phyloP scores from a whole-genome alignment of 352 stramenopile genomes.

The Phytophthora pini region DNA sequence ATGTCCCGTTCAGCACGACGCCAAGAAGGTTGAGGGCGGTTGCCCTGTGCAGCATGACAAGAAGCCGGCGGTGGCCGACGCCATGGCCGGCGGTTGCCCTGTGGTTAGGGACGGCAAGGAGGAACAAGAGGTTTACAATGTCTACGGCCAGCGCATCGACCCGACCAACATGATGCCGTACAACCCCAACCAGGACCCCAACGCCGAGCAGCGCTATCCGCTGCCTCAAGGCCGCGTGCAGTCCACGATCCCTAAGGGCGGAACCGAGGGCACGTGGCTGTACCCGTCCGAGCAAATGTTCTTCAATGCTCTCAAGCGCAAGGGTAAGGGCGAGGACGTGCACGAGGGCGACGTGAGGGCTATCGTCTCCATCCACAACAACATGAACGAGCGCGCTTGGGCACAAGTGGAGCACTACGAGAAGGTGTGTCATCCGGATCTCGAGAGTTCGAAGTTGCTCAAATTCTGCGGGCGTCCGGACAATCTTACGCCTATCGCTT shows the following conservation, averaged over 20 bases:
- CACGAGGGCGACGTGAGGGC: slow-evolving; percentile 93
- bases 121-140: slow-evolving; percentile 93
- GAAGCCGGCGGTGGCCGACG: slow-evolving; percentile 27
- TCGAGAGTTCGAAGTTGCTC: slow-evolving; percentile 90
- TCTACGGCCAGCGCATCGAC: slow-evolving; percentile 97
- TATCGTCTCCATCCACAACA: slow-evolving; percentile 99
- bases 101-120: slow-evolving; percentile 50
- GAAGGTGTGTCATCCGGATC: slow-evolving; percentile 81
- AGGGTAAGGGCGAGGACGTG: slow-evolving; percentile 97
- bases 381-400: slow-evolving; percentile 99
- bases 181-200: slow-evolving; percentile 95
- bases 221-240: slow-evolving; percentile 94
- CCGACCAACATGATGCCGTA: slow-evolving; percentile 99
- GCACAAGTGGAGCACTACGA: slow-evolving; percentile 98
- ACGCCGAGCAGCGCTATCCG: slow-evolving; percentile 88
- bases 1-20: slow-evolving; percentile 68
- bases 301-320: slow-evolving; percentile 98
- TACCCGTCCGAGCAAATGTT: slow-evolving; percentile 99
- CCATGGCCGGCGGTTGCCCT: slow-evolving; percentile 57
- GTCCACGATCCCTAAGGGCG: slow-evolving; percentile 97
- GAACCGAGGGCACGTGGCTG: slow-evolving; percentile 95
- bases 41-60: slow-evolving; percentile 79
- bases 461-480: slow-evolving; percentile 97
- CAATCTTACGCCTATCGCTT: slow-evolving; percentile 96
- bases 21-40: slow-evolving; percentile 35